Conservation (phyloP, 495 filamentous ascomycete species). For the Penicillium cataractarum region DNA sequence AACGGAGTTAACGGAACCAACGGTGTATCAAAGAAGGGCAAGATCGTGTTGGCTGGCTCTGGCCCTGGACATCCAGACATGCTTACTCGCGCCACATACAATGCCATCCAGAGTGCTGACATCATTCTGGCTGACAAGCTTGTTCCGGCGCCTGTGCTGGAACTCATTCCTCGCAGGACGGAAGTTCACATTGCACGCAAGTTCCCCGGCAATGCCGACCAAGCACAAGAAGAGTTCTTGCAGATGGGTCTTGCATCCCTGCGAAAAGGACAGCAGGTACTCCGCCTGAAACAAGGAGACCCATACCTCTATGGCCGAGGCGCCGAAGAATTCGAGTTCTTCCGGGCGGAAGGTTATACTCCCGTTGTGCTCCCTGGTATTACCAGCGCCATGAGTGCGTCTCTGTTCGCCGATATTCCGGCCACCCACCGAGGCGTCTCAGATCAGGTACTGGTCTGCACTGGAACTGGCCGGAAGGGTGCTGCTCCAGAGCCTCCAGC, state of each 20-base stretch:
- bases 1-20: slow-evolving; percentile 28
- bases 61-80: slow-evolving; percentile 92
- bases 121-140: slow-evolving; percentile 95
- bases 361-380: slow-evolving; percentile 85
- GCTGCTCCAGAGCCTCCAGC: slow-evolving; percentile 76
- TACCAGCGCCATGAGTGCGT: slow-evolving; percentile 82
- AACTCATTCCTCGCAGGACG: slow-evolving; percentile 87
- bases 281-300: slow-evolving; percentile 94
- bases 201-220: slow-evolving; percentile 95
- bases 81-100: slow-evolving; percentile 84
- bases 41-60: slow-evolving; percentile 88
- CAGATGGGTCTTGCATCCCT: slow-evolving; percentile 73
- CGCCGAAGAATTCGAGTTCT: slow-evolving; percentile 90
- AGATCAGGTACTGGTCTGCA: slow-evolving; percentile 92
- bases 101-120: slow-evolving; percentile 82
- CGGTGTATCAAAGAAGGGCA: slow-evolving; percentile 48
- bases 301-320: slow-evolving; percentile 95
- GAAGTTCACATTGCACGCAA: slow-evolving; percentile 92
- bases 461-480: slow-evolving; percentile 94
- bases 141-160: slow-evolving; percentile 82
- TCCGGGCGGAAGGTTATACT: slow-evolving; percentile 67
- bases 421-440: slow-evolving; percentile 86
- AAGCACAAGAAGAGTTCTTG: slow-evolving; percentile 90
- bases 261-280: slow-evolving; percentile 72
- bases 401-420: slow-evolving; percentile 86